These are phyloP conservation scores for Xylariaceae sp. DNA, from an alignment of 2,329 filamentous ascomycete genomes.

Conservation along the genomic window DNA sequence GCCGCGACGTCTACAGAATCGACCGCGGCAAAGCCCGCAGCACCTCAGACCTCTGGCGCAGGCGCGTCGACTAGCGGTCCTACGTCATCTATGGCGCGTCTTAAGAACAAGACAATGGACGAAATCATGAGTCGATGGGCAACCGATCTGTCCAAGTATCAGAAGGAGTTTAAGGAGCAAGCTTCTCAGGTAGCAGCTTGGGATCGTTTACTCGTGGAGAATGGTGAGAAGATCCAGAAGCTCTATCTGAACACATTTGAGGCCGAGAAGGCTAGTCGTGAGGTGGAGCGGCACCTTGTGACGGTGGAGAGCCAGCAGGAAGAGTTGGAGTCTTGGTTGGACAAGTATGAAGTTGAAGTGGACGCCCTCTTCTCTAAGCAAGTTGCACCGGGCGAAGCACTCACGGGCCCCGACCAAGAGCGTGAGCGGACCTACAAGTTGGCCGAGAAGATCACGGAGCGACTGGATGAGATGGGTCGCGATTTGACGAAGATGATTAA, in stretches of 20 bases:
- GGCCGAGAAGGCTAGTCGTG: conserved; percentile 84
- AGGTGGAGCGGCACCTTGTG: conserved; percentile 87
- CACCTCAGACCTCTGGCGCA: conserved; percentile 38
- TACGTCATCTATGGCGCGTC: conserved; percentile 74
- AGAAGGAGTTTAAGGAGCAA: conserved; percentile 92
- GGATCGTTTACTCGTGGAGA: conserved; percentile 90
- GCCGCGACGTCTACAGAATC: conserved; percentile 31
- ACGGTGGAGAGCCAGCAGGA: conserved; percentile 89
- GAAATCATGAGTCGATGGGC: conserved; percentile 98
- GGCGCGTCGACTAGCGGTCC: conserved; percentile 76
- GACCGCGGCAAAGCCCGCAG: conserved; percentile 24
- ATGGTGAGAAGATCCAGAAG: conserved; percentile 90
- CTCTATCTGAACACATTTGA: conserved; percentile 89
- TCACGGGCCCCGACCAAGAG: conserved; percentile 89
- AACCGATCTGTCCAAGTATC: conserved; percentile 88
- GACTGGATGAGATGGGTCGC: conserved; percentile 88
- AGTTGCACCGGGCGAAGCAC: conserved; percentile 66
- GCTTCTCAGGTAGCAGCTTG: conserved; percentile 81
- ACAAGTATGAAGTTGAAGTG: conserved; percentile 86
- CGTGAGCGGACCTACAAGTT: conserved; percentile 93
- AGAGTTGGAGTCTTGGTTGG: conserved; percentile 81
- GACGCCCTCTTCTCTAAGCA: conserved; percentile 81
- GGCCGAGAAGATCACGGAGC: conserved; percentile 86
- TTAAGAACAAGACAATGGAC: conserved; percentile 99
- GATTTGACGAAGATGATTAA: conserved; percentile 95